phyloP scores from a whole-genome alignment of 805 yeast species.

The Isabelozyma rhagii region DNA sequence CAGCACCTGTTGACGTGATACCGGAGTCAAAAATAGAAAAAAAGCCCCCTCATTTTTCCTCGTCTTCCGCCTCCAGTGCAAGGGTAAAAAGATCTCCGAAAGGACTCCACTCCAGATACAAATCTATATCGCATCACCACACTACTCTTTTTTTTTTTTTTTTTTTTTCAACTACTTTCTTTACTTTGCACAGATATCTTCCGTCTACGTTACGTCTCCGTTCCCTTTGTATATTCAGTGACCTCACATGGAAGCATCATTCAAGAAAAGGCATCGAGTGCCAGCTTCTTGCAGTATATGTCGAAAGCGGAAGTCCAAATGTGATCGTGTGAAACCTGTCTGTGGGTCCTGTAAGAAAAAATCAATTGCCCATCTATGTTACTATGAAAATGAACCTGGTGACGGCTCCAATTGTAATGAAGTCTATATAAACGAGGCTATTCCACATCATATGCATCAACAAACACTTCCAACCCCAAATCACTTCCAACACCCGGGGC shows the following conservation, averaged over 20 bases:
- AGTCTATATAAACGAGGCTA: neutral
- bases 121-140: neutral
- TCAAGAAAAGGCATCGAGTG: slow-evolving; percentile 35
- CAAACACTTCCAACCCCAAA: neutral
- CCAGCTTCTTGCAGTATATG: slow-evolving; percentile 45
- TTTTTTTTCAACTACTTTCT: neutral
- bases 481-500: neutral
- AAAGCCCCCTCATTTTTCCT: neutral
- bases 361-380: slow-evolving; percentile 42
- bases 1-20: too few species aligned
- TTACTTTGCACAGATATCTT: neutral
- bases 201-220: neutral
- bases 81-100: neutral
- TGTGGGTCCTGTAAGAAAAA: slow-evolving; percentile 43
- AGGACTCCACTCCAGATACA: neutral
- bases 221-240: neutral
- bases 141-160: too few species aligned
- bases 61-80: neutral
- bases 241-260: slow-evolving; percentile 18
- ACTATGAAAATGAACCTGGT: slow-evolving; percentile 23
- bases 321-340: slow-evolving; percentile 41
- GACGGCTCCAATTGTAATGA: neutral
- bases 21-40: too few species aligned
- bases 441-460: slow-evolving; percentile 3
- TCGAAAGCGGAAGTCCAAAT: slow-evolving; percentile 39